Conservation (phyloP, 345 rosid genomes). For the Theobroma cacao region DNA sequence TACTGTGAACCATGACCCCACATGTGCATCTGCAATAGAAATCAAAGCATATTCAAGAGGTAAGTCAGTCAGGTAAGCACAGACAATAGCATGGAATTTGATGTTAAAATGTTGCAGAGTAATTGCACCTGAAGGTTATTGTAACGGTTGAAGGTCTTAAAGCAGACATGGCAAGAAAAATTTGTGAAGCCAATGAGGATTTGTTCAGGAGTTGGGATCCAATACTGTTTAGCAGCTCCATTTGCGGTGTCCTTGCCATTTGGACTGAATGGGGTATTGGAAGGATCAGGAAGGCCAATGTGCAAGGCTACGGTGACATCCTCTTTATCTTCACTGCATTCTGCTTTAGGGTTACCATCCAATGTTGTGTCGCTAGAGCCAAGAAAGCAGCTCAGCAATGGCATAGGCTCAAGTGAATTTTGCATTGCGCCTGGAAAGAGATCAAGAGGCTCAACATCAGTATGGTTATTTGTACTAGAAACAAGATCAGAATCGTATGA, state of each 20-base stretch:
- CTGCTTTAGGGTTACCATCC: conserved; percentile 25
- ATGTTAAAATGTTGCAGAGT: neutral
- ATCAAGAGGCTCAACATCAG: conserved; percentile 38
- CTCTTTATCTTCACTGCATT: conserved; percentile 27
- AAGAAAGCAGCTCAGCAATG: conserved; percentile 29
- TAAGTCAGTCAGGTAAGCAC: neutral
- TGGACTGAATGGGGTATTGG: conserved; percentile 14
- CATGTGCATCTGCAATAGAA: conserved; percentile 69
- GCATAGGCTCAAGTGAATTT: conserved; percentile 22
- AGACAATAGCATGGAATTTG: neutral
- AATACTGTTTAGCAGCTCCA: conserved; percentile 39
- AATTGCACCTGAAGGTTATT: conserved; percentile 82
- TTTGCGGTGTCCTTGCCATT: conserved; percentile 19
- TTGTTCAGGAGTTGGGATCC: conserved; percentile 86
- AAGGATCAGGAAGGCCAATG: conserved; percentile 67
- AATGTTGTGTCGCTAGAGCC: conserved; percentile 7
- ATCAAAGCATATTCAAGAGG: neutral
- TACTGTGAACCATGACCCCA: conserved; percentile 96
- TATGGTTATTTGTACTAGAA: conserved; percentile 29
- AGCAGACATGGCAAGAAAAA: conserved; percentile 83
- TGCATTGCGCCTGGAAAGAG: conserved; percentile 40
- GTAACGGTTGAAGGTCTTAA: conserved; percentile 90
- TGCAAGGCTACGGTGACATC: conserved; percentile 62
- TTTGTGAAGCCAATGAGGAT: conserved; percentile 75
- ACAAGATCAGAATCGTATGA: conserved; percentile 23